Evolutionary conservation across 257 asterid species (phyloP).

Genomic region (Solanum bulbocastanum): DNA sequence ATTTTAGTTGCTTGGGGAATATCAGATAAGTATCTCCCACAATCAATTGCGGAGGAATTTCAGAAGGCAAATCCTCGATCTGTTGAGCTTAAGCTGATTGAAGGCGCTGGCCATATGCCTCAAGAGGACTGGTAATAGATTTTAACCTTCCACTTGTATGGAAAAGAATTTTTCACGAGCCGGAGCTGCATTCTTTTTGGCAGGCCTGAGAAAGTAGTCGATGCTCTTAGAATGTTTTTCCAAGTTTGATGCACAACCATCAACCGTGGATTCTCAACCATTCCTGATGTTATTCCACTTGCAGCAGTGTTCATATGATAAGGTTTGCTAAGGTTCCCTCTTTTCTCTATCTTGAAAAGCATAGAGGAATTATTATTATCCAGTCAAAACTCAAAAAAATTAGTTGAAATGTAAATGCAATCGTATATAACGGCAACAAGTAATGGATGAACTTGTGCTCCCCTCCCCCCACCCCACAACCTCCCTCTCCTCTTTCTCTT

Average conservation of each 20-base stretch:
- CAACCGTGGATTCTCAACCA: not conserved
- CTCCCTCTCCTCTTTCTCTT: not conserved
- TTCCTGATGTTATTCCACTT: not conserved
- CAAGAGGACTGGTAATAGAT: conserved; percentile 86
- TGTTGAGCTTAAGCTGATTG: conserved; percentile 64
- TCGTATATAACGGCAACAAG: not conserved
- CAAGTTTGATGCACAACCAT: conserved; percentile 7
- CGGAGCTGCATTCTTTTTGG: not conserved
- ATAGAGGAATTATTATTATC: not conserved
- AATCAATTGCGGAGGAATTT: conserved; percentile 80
- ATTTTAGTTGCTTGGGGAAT: conserved; percentile 85
- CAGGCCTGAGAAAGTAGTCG: conserved; percentile 95
- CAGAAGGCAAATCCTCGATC: conserved; percentile 45
- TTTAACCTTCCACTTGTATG: not conserved
- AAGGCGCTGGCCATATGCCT: conserved; percentile 99
- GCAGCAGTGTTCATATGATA: not conserved
- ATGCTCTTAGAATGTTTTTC: conserved; percentile 47
- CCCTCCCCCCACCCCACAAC: not conserved
- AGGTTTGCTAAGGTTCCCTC: not conserved
- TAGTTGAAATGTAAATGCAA: not conserved
- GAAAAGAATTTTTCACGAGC: not conserved
- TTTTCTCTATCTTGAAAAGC: not conserved
- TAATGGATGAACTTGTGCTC: not conserved
- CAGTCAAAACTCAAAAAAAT: not conserved
- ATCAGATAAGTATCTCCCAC: conserved; percentile 95